Evolutionary conservation across 2,329 filamentous ascomycete species (phyloP), one percentile per base, ranked within the genome.

Genomic region (Mycosphaerella arachidis): DNA sequence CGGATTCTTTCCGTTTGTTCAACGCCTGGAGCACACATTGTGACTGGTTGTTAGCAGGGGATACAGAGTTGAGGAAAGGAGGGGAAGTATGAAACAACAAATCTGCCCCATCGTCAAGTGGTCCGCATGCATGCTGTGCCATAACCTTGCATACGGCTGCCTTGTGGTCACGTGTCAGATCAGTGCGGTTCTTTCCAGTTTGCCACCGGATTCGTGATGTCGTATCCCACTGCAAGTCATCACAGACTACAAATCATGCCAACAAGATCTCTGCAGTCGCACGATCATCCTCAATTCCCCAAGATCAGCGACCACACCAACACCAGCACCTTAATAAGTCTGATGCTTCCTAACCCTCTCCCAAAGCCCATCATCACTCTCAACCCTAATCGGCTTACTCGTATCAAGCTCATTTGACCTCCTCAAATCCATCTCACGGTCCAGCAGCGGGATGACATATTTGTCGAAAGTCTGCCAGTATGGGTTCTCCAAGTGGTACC

Each of bases 391-490:
- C 57, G 70, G 63, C 60, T 79, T 77, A 65, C 75, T 79, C 7
- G 82, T 84, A 63, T 87, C 84, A 68, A 88, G 73, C 75, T 91
- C 88, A 72, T 89, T 84, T 64, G 84, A 82, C 50, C 88, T 78
- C 56, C 86, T 78, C 62, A 91, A 72, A 72, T 91, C 88, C 86
- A 90, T 90, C 8, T 82, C 80, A 71, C 81, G 81, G 66, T 86
- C 87, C 54, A 91, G 75, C 59, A 91, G 71, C 2, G 88, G 88
- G 52, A 85, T 78, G 31, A 91, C 87, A 68, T 90, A 90, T 6
- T 86, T 86, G 72, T 90, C 87, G 68, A 91, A 90, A 0, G 87
- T 89, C 78, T 89, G 82, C 86, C 86, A 89, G 79, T 89, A 89
- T 0, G 86, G 86, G 74, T 89, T 89, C 69, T 77, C 74, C 7